A percentile compares a stretch with the other conserved stretches of the same genome.
Evolutionary conservation across 257 asterid species (phyloP).

Genomic region (Nyctanthes arbortristis): DNA sequence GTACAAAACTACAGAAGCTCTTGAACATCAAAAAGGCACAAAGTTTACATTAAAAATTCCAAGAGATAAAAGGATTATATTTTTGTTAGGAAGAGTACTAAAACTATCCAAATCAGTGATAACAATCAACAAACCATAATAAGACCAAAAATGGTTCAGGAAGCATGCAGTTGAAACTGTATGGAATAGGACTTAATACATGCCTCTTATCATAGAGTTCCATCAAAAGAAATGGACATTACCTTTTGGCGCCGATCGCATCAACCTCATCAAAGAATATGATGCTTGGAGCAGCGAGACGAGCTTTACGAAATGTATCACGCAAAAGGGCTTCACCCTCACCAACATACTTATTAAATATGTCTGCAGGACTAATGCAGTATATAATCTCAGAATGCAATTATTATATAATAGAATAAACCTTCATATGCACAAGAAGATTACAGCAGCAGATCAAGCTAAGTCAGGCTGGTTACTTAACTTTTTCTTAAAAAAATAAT

Average conservation of each 20-base stretch:
- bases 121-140: background rate
- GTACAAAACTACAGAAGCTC: background rate
- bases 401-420: slow-evolving; percentile 16
- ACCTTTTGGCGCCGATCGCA: slow-evolving; percentile 88
- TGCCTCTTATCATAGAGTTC: background rate
- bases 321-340: slow-evolving; percentile 97
- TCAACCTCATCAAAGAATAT: slow-evolving; percentile 95
- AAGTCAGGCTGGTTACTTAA: background rate
- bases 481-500: too few relatives aligned
- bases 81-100: background rate
- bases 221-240: slow-evolving; percentile 5
- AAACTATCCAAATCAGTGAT: background rate
- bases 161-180: background rate
- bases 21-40: background rate
- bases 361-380: slow-evolving; percentile 81
- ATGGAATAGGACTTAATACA: slow-evolving; percentile 4
- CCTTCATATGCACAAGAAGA: slow-evolving; percentile 6
- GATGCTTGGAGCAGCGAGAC: slow-evolving; percentile 97
- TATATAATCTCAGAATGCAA: slow-evolving; percentile 26
- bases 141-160: background rate
- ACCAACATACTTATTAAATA: slow-evolving; percentile 93
- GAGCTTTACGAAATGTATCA: slow-evolving; percentile 82
- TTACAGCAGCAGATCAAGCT: background rate
- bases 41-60: background rate
- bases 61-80: background rate